Conservation (phyloP, 768 basidiomycete species). For the Tricholoma flavovirens region DNA sequence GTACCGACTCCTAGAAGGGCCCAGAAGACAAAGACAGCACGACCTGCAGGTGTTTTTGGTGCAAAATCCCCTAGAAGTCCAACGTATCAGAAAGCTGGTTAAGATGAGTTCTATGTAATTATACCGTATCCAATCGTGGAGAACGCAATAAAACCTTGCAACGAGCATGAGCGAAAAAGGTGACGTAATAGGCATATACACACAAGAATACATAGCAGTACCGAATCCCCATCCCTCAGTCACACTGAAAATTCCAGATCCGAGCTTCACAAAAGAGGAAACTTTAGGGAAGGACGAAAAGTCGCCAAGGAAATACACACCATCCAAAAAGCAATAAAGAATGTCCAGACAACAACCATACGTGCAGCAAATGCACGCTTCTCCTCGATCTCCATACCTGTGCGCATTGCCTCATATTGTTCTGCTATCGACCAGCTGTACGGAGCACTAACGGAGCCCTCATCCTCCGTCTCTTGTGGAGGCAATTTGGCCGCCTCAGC, state of each 20-base stretch:
- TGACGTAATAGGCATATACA: conserved; percentile 13
- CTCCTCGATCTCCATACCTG: conserved; percentile 36
- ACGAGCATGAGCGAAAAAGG: background rate
- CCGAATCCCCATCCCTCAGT: conserved; percentile 70
- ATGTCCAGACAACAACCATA: conserved; percentile 45
- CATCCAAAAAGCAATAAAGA: conserved; percentile 79
- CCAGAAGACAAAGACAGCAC: conserved; percentile 76
- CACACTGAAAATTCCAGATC: conserved; percentile 59
- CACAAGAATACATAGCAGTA: conserved; percentile 67
- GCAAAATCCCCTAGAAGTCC: conserved; percentile 45
- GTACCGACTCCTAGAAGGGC: conserved; percentile 70
- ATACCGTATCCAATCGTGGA: conserved; percentile 66
- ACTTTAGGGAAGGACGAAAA: background rate
- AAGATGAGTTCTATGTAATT: background rate
- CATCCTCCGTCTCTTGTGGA: background rate
- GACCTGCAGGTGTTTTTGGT: conserved; percentile 61
- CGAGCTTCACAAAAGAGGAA: conserved; percentile 36
- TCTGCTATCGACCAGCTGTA: conserved; percentile 10
- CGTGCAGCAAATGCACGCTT: conserved; percentile 52
- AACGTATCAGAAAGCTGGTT: background rate
- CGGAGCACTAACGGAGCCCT: background rate
- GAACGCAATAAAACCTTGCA: conserved; percentile 63
- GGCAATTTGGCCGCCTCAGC: conserved; percentile 6
- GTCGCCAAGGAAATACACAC: conserved; percentile 28
- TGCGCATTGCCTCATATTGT: conserved; percentile 28